Base-by-base conservation (phyloP, 371 early-diverging fungal species). In the Circinella umbellata region DNA sequence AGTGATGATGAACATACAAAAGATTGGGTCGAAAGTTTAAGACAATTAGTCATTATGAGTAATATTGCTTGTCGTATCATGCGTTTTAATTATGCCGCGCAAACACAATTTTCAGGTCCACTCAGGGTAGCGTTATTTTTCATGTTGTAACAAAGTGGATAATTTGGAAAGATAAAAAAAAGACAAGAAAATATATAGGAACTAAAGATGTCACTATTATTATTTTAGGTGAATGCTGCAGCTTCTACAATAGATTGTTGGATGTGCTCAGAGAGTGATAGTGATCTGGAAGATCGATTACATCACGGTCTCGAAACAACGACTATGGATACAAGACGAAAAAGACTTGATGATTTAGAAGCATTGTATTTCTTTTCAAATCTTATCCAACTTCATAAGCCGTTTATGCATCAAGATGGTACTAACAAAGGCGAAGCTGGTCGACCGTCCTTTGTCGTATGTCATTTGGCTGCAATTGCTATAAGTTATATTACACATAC, bases 71-170 rank as follows among this genome's bases (percentile, higher is more conserved):
- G 78, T 3, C 71, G 80, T 13, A 76, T 81, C 15, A 75, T 80
- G 42, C 75, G 73, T 47, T 78, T 74, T 63, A 79, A 78, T 39
- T 80, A 81, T 55, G 69, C 75, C 15, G 78, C 80, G 4, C 80
- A 77, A 4, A 73, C 78, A 11, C 73, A 74, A 8, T 67, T 74
- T n/a, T n/a, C 65, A 8, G 65, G 65, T 6, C 49, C 65, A n/a
- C 48, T 64, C 65, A 53, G 48, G 65, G 65, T 64, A 53, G 7
- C 51, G 7, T 51, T 15, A 15, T 17, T 51, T 14, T n/a, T 42
- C 42, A 42, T 9, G 9, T 3, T 42, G 51, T 15, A 14, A 17
- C 51, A n/a, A 51, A 51, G 0, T 4, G 51, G 51, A 51, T 0
- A 51, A 6, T 13, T 8, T 13, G 42, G 11, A 3, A 42, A 42